These are phyloP conservation scores for Excoecaria cochinchinensis DNA, from an alignment of 345 rosid species.

Conservation along the genomic window DNA sequence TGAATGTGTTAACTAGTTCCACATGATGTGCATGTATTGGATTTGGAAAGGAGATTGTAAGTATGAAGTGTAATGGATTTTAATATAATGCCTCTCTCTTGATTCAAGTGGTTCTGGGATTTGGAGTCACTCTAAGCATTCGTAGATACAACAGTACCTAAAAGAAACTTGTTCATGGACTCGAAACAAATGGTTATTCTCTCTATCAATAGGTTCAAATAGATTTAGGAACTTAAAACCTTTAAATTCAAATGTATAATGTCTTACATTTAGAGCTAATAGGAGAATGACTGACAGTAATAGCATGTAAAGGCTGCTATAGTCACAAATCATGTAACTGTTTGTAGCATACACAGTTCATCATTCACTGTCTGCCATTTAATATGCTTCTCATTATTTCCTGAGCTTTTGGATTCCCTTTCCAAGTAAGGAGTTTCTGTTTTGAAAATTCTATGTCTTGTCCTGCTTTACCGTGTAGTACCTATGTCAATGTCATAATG, in stretches of 20 bases:
- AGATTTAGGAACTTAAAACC: background rate
- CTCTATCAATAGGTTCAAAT: background rate
- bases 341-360: background rate
- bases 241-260: background rate
- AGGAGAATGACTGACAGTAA: background rate
- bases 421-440: background rate
- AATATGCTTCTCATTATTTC: background rate
- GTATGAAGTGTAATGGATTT: background rate
- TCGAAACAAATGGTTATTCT: background rate
- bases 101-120: background rate
- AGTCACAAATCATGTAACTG: background rate
- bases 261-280: background rate
- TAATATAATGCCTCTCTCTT: background rate
- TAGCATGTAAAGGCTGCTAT: background rate
- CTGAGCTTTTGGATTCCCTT: background rate
- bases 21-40: background rate
- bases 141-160: too few species aligned
- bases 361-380: background rate
- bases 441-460: background rate
- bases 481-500: background rate
- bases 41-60: background rate
- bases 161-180: background rate
- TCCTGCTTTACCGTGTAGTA: background rate
- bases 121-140: background rate
- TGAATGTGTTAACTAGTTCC: background rate